phyloP scores from a whole-genome alignment of 2,329 filamentous ascomycete genomes.

The Elsinoe necatrix region DNA sequence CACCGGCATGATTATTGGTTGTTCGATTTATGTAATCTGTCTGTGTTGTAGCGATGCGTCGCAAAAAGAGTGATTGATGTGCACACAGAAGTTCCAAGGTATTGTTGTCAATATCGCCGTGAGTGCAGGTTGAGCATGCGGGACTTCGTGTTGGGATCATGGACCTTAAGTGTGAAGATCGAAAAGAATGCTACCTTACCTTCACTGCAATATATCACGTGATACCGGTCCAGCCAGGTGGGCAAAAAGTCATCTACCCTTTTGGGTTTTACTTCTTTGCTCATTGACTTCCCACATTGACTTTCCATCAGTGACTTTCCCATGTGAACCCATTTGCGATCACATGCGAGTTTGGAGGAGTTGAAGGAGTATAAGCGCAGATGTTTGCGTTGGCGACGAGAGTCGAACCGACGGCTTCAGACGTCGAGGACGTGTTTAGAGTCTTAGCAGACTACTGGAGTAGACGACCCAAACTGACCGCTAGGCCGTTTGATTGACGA shows the following conservation, averaged over 20 bases:
- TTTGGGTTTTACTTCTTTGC: background rate
- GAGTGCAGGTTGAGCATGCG: no score
- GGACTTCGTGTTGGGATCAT: no score
- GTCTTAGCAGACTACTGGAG: background rate
- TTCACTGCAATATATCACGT: background rate
- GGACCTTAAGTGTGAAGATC: background rate
- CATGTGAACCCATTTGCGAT: background rate
- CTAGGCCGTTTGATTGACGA: slow-evolving; percentile 3
- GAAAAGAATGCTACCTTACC: background rate
- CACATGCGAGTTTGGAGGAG: background rate
- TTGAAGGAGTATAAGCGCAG: background rate
- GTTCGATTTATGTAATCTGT: no score
- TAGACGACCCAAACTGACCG: slow-evolving; percentile 5
- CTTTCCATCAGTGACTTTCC: background rate
- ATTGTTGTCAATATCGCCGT: no score
- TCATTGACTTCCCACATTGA: background rate
- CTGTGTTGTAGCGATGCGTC: no score
- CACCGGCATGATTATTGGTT: no score
- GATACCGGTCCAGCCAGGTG: background rate
- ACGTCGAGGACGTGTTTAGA: background rate
- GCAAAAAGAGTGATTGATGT: no score
- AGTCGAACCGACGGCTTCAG: background rate
- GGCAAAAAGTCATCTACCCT: background rate
- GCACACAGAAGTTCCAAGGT: no score
- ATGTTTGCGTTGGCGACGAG: background rate